Base-by-base conservation (phyloP, 352 stramenopile genomes). In the Phytophthora aleatoria region DNA sequence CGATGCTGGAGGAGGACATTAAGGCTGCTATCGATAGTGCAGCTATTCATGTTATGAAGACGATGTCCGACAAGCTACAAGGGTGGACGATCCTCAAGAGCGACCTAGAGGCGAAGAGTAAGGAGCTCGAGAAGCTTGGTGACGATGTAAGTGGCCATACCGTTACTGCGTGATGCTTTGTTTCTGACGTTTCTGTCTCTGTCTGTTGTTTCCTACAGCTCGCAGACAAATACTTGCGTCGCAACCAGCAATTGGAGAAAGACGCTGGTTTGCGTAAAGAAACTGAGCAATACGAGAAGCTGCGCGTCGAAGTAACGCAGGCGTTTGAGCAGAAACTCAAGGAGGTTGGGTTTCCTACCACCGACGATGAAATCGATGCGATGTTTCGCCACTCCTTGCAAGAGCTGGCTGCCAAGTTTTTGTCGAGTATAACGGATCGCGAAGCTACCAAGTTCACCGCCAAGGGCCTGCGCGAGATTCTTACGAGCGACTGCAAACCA, bases 81-180 rank as follows among this genome's bases (percentile, higher is more conserved):
- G 85, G 85, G 8, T 94, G 85, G 85, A 90, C 83, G 2, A 79
- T 94, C 10, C 60, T 91, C 3, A 86, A 86, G 52, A 74, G 56
- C 11, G 83, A 94, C 36, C 73, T 91, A 31, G 50, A 75, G 11
- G 71, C 73, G 6, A 94, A 92, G 57, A 84, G 70, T 42, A 68
- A 74, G 12, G 83, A 90, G 33, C 42, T 95, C 26, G 83, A 93
- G 36, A 91, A 90, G 15, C 69, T 94, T 27, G 85, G 82, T 2
- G 83, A 94, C 56, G 69, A 87, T 67, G 87, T 93, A 76, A 66
- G 80, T 79, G 16, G 12, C 3, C 2, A n/a, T 16, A 20, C 12
- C n/a, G 10, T 9, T 41, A 1, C 10, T 35, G 5, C 24, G 41
- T n/a, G n/a, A 24, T 10, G 31, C 3, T 39, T 35, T 55, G 28